phyloP scores from a whole-genome alignment of 1,139 yeast genomes.

The Blastobotrys capitulatus region DNA sequence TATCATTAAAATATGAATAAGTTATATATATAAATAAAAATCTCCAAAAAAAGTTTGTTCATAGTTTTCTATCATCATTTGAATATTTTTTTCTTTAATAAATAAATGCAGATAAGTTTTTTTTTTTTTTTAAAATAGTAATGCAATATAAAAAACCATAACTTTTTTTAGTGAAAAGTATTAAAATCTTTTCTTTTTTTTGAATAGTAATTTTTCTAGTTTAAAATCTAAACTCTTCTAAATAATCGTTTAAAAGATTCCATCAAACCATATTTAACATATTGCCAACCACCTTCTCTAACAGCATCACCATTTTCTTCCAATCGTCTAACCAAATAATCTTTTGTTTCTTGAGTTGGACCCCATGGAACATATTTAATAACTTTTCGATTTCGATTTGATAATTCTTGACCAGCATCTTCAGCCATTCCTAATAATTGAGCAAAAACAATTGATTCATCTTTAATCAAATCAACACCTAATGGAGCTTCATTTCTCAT shows the following conservation, averaged over 20 bases:
- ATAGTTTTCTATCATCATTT: background rate
- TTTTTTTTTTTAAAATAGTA: background rate
- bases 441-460: slow-evolving; percentile 65
- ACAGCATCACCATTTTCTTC: slow-evolving; percentile 98
- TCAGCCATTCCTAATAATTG: slow-evolving; percentile 97
- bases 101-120: background rate
- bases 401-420: slow-evolving; percentile 71
- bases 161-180: background rate
- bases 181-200: background rate
- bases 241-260: slow-evolving; percentile 18
- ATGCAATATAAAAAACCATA: background rate
- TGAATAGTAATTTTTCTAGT: background rate
- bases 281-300: slow-evolving; percentile 80
- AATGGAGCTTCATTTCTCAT: slow-evolving; percentile 33
- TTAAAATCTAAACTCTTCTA: slow-evolving; percentile 4
- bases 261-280: slow-evolving; percentile 19
- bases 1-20: no score
- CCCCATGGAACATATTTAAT: slow-evolving; percentile 99
- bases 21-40: no score
- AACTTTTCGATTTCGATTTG: slow-evolving; percentile 60
- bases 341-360: slow-evolving; percentile 90
- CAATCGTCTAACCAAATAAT: slow-evolving; percentile 80
- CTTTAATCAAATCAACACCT: slow-evolving; percentile 20
- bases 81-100: background rate
- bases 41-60: no score